A percentile compares a stretch with the other conserved stretches of the same genome.
Conservation (phyloP, 805 yeast genomes). For the Starmerella etchellsii region DNA sequence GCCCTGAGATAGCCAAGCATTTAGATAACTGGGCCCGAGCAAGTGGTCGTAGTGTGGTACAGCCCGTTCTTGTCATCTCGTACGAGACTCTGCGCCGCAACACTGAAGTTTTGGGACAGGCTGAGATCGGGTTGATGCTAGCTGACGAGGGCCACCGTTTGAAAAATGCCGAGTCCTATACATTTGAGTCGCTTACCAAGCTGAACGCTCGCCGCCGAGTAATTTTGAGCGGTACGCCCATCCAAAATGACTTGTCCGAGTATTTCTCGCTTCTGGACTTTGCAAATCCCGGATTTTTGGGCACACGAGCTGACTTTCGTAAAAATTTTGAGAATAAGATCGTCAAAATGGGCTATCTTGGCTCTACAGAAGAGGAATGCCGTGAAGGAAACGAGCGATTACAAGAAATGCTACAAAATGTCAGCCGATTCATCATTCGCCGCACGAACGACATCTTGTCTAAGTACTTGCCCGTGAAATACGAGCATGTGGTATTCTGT, state of each 20-base stretch:
- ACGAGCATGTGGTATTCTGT: conserved; percentile 93
- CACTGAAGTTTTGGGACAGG: conserved; percentile 55
- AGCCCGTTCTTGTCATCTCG: conserved; percentile 87
- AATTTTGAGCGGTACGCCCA: conserved; percentile 90
- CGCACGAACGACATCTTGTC: conserved; percentile 90
- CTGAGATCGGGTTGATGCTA: conserved; percentile 73
- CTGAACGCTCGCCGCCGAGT: conserved; percentile 79
- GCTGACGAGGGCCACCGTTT: conserved; percentile 81
- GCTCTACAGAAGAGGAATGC: conserved; percentile 70
- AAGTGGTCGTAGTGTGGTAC: conserved; percentile 70
- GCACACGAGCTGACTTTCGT: conserved; percentile 70
- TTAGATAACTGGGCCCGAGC: conserved; percentile 79
- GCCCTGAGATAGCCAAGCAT: conserved; percentile 53
- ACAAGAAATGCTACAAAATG: conserved; percentile 56
- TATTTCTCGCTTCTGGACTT: conserved; percentile 81
- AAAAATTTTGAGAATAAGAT: conserved; percentile 73
- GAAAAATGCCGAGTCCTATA: conserved; percentile 81
- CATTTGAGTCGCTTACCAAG: conserved; percentile 77
- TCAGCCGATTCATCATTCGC: conserved; percentile 81
- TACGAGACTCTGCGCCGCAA: conserved; percentile 87
- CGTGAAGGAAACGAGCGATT: conserved; percentile 56
- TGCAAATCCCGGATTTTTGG: conserved; percentile 89
- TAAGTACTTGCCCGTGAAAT: conserved; percentile 87
- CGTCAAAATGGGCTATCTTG: conserved; percentile 76
- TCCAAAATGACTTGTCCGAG: conserved; percentile 88